Base-by-base conservation (phyloP, 1,284 basidiomycete genomes). In the Lignosus rhinocerotis region DNA sequence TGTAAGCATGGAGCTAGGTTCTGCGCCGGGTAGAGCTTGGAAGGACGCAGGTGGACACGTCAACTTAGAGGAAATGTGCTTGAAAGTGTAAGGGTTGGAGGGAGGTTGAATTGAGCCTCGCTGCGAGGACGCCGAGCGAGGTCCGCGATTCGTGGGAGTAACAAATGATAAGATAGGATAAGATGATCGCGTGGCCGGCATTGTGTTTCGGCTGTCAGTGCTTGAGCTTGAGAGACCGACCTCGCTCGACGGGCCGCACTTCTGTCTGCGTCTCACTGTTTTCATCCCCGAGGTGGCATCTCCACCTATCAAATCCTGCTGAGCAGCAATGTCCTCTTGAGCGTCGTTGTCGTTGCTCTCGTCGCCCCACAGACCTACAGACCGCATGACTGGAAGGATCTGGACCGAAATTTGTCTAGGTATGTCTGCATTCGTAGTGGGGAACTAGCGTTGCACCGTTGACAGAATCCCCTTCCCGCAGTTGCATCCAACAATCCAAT, bases 111-210 rank as follows among this genome's bases (percentile, higher is more conserved):
- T 4, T 25, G 25, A 25, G 25, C 4, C 25, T 25, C 25, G 4
- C 25, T 25, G 25, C 2, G 9, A 10, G 21, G n/a, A 19, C 11
- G n/a, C n/a, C 6, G n/a, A 44, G 11, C 11, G 2, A 43, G 4
- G 42, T 11, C 42, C 25, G 2, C n/a, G 42, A 17, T 44, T 43
- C 42, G 16, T 19, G 21, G 5, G 36, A 38, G 36, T 16, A 38
- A 10, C 43, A 30, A 9, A n/a, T n/a, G 21, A 17, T 1, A 16
- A 55, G 56, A 61, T 61, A 42, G 61, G 62, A 64, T 64, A 61
- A 64, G 62, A 64, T 64, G 55, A 56, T 53, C 62, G 57, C 62
- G 62, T 61, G 62, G 59, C 19, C 12, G 36, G 51, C 52, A 41
- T 60, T 59, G 55, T 54, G 53, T 33, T 45, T 55, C 55, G 56